These are phyloP conservation scores for Cucumis melo DNA, from an alignment of 306 rosid genomes.

Conservation along the genomic window DNA sequence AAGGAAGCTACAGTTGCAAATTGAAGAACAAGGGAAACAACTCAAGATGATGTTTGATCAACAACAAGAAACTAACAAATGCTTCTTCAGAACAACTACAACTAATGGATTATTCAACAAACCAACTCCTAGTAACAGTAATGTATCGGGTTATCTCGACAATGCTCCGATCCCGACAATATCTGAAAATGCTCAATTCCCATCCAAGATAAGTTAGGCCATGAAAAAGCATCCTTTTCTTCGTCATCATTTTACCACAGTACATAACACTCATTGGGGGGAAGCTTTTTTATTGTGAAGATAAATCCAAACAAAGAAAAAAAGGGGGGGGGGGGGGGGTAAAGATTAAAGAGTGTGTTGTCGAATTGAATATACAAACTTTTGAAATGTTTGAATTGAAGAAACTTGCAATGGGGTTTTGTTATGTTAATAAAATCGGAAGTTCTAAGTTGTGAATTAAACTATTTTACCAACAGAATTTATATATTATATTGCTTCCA, in stretches of 20 bases:
- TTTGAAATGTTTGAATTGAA: neutral
- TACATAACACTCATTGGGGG: neutral
- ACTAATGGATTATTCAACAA: neutral
- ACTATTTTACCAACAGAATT: neutral
- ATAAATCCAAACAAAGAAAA: neutral
- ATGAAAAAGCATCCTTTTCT: neutral
- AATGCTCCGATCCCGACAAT: neutral
- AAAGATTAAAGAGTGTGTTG: neutral
- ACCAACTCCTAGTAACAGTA: neutral
- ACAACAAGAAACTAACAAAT: conserved; percentile 17
- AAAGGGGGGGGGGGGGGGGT: neutral
- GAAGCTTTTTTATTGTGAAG: neutral
- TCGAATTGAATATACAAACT: neutral
- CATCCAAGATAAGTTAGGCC: conserved; percentile 22
- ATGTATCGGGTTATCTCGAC: neutral
- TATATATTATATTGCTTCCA: neutral
- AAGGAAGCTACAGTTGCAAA: conserved; percentile 23
- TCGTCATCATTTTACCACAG: neutral
- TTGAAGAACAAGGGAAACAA: conserved; percentile 36
- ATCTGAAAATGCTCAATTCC: conserved; percentile 11
- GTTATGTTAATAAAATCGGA: neutral
- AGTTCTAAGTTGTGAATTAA: neutral
- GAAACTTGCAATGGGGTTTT: neutral
- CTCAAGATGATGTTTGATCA: conserved; percentile 32
- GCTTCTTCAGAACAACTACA: neutral